phyloP scores from a whole-genome alignment of 805 yeast species.

The Myxozyma monticola region DNA sequence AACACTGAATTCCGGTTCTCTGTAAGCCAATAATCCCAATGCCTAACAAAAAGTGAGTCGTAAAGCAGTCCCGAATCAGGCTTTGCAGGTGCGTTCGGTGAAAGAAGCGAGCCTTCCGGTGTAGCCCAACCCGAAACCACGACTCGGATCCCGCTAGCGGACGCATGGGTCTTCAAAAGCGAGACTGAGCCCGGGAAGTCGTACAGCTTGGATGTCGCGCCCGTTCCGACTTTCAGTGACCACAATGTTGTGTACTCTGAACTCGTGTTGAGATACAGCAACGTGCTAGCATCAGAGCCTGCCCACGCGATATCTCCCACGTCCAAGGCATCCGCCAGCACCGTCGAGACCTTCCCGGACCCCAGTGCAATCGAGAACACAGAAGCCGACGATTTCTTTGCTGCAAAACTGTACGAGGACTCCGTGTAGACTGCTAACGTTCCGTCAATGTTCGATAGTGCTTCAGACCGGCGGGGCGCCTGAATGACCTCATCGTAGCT shows the following conservation, averaged over 20 bases:
- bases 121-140: slow-evolving; percentile 30
- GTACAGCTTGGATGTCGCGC: slow-evolving; percentile 2
- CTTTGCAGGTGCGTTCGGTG: slow-evolving; percentile 26
- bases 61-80: slow-evolving; percentile 25
- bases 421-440: slow-evolving; percentile 21
- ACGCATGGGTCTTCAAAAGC: slow-evolving; percentile 10
- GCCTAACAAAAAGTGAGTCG: slow-evolving; percentile 30
- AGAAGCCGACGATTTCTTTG: slow-evolving; percentile 8
- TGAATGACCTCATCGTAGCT: slow-evolving; percentile 24
- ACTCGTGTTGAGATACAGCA: slow-evolving; percentile 21
- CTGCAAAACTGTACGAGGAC: slow-evolving; percentile 19
- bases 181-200: slow-evolving; percentile 26
- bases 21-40: slow-evolving; percentile 35
- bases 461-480: slow-evolving; percentile 28
- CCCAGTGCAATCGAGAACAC: slow-evolving; percentile 9
- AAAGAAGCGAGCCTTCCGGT: slow-evolving; percentile 21
- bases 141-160: slow-evolving; percentile 22
- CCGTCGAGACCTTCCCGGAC: slow-evolving; percentile 4
- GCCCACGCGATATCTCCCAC: slow-evolving; percentile 28
- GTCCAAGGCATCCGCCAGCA: slow-evolving; percentile 16
- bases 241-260: slow-evolving; percentile 20
- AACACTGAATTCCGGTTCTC: slow-evolving; percentile 26
- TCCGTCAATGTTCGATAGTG: slow-evolving; percentile 22
- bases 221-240: slow-evolving; percentile 12
- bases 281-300: slow-evolving; percentile 18